Base-by-base conservation (phyloP, 768 basidiomycete genomes). In the Lactarius deliciosus region DNA sequence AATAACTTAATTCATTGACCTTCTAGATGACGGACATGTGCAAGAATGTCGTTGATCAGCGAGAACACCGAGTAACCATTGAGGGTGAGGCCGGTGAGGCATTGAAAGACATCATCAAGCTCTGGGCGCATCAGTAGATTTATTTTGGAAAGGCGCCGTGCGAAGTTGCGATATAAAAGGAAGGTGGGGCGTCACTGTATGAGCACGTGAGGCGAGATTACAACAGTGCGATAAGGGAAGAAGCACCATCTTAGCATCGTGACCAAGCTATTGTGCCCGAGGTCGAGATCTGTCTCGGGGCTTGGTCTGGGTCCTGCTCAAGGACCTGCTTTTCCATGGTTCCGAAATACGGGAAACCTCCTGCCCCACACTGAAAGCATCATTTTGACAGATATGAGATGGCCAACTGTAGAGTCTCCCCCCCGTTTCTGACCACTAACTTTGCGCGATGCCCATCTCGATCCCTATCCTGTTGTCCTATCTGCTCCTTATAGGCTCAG, bases 401-500 rank as follows among this genome's bases (percentile, higher is more conserved):
- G 38, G 11, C 22, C n/a, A 50, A 18, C 58, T 15, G 25, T 43
- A 40, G 40, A 32, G 32, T 28, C 28, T 32, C 10, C 18, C 45
- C 45, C 57, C 47, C 34, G 8, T 57, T 25, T 43, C 55, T 36
- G 4, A 30, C 16, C 16, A 28, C 55, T 56, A 30, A 18, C 55
- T 2, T n/a, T 25, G 32, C 38, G 34, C 53, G 9, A 63, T 64
- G 45, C 8, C 63, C 4, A 34, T n/a, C 34, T 22, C 41, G 11
- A 30, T 62, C 30, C n/a, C 55, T 8, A 5, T n/a, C 18, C 20
- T 45, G 25, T 47, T 11, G 13, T 38, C 16, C 34, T 18, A 55
- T 41, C 61, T 63, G 8, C 18, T 61, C 38, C 28, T 62, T 18
- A 11, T 45, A 38, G 45, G 34, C 10, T 22, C 30, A 15, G 66